phyloP scores from a whole-genome alignment of 805 yeast genomes.

The Suhomyces canberraensis region DNA sequence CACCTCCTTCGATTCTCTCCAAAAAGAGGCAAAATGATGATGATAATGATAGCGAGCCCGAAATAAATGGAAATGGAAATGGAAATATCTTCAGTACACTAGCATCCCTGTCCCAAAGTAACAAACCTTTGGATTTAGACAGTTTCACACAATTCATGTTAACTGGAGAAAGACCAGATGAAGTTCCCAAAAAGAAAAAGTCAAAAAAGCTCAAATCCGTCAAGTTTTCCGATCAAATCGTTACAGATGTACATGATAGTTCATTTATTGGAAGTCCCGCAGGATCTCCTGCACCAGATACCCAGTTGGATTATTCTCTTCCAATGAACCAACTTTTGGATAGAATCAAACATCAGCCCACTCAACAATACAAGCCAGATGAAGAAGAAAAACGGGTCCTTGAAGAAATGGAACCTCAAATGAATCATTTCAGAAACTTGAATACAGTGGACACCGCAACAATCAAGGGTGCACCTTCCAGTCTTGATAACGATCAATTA shows the following conservation, averaged over 20 bases:
- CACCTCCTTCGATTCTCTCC: slow-evolving; percentile 74
- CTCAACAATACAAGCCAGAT: slow-evolving; percentile 21
- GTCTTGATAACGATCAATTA: slow-evolving; percentile 33
- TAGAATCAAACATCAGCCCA: slow-evolving; percentile 27
- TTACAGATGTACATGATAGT: slow-evolving; percentile 40
- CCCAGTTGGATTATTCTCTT: slow-evolving; percentile 52
- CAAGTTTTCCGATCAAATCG: slow-evolving; percentile 67
- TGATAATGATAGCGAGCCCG: slow-evolving; percentile 20
- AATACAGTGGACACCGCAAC: slow-evolving; percentile 72
- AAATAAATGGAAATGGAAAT: background rate
- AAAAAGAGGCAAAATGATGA: slow-evolving; percentile 53
- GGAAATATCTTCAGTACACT: background rate
- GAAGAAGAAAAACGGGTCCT: slow-evolving; percentile 70
- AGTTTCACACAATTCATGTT: slow-evolving; percentile 79
- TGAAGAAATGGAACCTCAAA: slow-evolving; percentile 70
- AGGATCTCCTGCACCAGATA: slow-evolving; percentile 20
- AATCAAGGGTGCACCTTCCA: slow-evolving; percentile 65
- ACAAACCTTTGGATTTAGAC: slow-evolving; percentile 67
- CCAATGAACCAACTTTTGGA: slow-evolving; percentile 75
- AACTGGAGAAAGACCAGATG: slow-evolving; percentile 71
- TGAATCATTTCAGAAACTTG: slow-evolving; percentile 66
- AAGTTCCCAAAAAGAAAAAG: slow-evolving; percentile 35
- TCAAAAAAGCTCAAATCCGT: slow-evolving; percentile 56
- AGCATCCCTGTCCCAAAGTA: background rate
- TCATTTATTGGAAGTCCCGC: slow-evolving; percentile 16